These are phyloP conservation scores for Polygonum aviculare DNA, from an alignment of 148 eudicot genomes.

Conservation along the genomic window DNA sequence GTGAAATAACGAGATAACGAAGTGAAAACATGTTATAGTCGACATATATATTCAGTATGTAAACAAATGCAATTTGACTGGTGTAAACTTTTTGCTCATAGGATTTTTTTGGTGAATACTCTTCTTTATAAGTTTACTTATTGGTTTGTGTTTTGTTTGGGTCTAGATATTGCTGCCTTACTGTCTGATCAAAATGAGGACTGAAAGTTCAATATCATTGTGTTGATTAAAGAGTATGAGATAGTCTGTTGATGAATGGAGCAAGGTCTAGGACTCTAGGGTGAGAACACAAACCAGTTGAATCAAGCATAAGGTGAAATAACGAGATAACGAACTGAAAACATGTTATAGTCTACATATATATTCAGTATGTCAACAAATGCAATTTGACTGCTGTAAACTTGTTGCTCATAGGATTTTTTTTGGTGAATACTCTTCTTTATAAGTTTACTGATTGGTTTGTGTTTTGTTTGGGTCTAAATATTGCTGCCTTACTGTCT, in stretches of 20 bases:
- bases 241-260: background rate
- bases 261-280: background rate
- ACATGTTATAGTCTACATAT: too few relatives aligned
- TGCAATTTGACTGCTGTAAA: background rate
- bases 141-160: background rate
- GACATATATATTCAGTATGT: background rate
- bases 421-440: background rate
- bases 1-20: background rate
- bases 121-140: background rate
- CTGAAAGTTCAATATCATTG: background rate
- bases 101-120: background rate
- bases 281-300: background rate
- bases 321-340: background rate
- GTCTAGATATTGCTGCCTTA: conserved; percentile 30
- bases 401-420: background rate
- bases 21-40: background rate
- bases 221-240: background rate
- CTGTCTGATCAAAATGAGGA: background rate
- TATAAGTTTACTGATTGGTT: background rate
- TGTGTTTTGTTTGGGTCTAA: conserved; percentile 24
- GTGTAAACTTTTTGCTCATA: too few relatives aligned
- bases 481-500: conserved; percentile 14
- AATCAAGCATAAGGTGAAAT: background rate
- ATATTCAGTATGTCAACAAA: too few relatives aligned
- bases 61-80: background rate